These are phyloP conservation scores for Darksidea phi DNA, from an alignment of 495 filamentous ascomycete genomes.

Conservation along the genomic window DNA sequence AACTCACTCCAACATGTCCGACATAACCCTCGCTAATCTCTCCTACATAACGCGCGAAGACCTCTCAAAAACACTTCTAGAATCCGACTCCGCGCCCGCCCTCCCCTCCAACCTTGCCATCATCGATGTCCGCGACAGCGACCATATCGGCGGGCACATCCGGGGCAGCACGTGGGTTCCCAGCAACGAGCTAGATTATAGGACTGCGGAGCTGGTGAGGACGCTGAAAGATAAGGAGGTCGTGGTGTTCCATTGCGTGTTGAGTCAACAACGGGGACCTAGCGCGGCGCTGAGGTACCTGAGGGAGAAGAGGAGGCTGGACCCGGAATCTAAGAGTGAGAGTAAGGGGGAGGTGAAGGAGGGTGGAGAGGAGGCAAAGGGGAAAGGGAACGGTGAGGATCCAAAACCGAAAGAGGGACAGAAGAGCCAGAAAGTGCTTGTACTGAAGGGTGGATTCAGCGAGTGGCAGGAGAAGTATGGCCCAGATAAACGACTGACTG, in stretches of 20 bases:
- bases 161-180: conserved; percentile 69
- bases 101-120: conserved; percentile 56
- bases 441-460: conserved; percentile 84
- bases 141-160: conserved; percentile 94
- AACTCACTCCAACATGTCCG: conserved; percentile 21
- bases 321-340: conserved; percentile 55
- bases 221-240: conserved; percentile 72
- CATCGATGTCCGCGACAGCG: conserved; percentile 87
- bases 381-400: not conserved
- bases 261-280: conserved; percentile 84
- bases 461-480: conserved; percentile 89
- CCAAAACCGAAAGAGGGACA: conserved; percentile 41
- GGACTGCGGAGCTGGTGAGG: conserved; percentile 76
- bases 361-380: conserved; percentile 19
- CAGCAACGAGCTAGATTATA: conserved; percentile 66
- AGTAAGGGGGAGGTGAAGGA: conserved; percentile 45
- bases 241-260: conserved; percentile 93
- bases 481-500: conserved; percentile 75
- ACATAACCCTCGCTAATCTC: conserved; percentile 21
- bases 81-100: conserved; percentile 2
- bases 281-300: conserved; percentile 67
- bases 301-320: conserved; percentile 57
- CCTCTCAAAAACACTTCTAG: conserved; percentile 21
- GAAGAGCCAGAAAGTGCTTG: conserved; percentile 66
- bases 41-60: conserved; percentile 26